Evolutionary conservation across 345 rosid species (phyloP).

Genomic region (Eucalyptus camaldulensis): DNA sequence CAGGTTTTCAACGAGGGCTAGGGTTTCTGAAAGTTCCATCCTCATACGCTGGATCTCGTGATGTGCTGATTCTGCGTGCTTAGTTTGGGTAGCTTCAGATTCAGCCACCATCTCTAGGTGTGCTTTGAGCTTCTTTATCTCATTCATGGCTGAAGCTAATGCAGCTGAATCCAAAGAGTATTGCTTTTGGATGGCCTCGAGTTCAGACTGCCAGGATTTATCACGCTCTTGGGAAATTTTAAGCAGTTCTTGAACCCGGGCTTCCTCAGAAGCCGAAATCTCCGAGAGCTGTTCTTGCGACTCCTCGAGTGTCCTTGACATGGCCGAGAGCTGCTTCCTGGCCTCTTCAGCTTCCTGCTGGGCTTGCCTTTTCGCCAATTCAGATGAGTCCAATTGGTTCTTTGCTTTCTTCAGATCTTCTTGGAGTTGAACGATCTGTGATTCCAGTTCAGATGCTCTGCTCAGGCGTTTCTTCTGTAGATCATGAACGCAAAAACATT

Average conservation of each 20-base stretch:
- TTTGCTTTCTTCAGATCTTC: slow-evolving; percentile 76
- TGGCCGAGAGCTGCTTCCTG: slow-evolving; percentile 32
- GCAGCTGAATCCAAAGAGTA: slow-evolving; percentile 75
- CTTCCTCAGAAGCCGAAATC: slow-evolving; percentile 72
- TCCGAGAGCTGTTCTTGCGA: slow-evolving; percentile 59
- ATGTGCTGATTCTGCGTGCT: slow-evolving; percentile 49
- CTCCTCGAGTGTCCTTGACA: slow-evolving; percentile 53
- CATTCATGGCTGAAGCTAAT: slow-evolving; percentile 71
- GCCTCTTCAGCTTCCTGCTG: slow-evolving; percentile 73
- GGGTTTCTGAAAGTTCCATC: slow-evolving; percentile 60
- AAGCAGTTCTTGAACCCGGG: slow-evolving; percentile 66
- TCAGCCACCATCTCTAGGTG: slow-evolving; percentile 62
- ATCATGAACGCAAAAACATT: background rate
- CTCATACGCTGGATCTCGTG: slow-evolving; percentile 47
- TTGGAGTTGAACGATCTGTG: slow-evolving; percentile 64
- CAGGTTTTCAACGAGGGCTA: slow-evolving; percentile 54
- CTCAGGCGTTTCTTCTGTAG: slow-evolving; percentile 43
- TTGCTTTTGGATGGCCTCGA: slow-evolving; percentile 88
- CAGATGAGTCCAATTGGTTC: slow-evolving; percentile 61
- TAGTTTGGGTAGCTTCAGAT: slow-evolving; percentile 47
- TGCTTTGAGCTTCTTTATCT: slow-evolving; percentile 76
- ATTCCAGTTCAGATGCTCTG: slow-evolving; percentile 33
- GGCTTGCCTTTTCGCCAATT: slow-evolving; percentile 57
- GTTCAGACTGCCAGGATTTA: slow-evolving; percentile 91
- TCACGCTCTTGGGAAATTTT: slow-evolving; percentile 84